phyloP scores from a whole-genome alignment of 257 asterid species.

The Solanum pimpinellifolium region DNA sequence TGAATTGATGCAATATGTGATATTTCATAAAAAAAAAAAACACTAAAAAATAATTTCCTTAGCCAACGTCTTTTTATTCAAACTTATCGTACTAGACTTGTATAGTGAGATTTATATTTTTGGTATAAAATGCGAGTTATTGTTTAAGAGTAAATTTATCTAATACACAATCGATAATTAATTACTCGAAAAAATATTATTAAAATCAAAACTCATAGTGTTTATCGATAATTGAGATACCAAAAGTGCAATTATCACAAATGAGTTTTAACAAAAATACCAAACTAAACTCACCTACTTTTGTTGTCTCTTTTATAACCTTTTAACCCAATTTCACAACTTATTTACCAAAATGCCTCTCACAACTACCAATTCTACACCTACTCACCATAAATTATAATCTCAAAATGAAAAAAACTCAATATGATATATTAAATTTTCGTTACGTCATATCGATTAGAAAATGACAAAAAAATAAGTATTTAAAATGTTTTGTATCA shows the following conservation, averaged over 20 bases:
- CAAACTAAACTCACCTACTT: neutral
- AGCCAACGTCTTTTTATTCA: neutral
- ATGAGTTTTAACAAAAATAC: too few species aligned
- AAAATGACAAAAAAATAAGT: neutral
- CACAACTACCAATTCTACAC: neutral
- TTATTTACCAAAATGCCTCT: neutral
- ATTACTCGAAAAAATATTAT: neutral
- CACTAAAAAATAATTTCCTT: too few species aligned
- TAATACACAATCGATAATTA: accelerated
- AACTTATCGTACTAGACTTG: neutral
- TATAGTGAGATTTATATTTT: too few species aligned
- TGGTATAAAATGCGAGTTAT: neutral
- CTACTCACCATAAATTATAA: neutral
- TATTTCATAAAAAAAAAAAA: too few species aligned
- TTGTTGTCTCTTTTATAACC: neutral
- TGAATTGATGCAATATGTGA: too few species aligned
- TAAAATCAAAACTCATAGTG: too few species aligned
- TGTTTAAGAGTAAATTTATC: neutral
- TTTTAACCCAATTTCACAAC: neutral
- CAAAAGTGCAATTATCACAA: neutral
- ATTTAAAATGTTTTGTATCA: neutral
- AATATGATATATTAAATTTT: accelerated
- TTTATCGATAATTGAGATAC: too few species aligned
- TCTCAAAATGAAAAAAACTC: neutral
- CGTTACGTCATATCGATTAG: neutral